phyloP scores from a whole-genome alignment of 768 basidiomycete genomes.

The Termitomyces sp. region DNA sequence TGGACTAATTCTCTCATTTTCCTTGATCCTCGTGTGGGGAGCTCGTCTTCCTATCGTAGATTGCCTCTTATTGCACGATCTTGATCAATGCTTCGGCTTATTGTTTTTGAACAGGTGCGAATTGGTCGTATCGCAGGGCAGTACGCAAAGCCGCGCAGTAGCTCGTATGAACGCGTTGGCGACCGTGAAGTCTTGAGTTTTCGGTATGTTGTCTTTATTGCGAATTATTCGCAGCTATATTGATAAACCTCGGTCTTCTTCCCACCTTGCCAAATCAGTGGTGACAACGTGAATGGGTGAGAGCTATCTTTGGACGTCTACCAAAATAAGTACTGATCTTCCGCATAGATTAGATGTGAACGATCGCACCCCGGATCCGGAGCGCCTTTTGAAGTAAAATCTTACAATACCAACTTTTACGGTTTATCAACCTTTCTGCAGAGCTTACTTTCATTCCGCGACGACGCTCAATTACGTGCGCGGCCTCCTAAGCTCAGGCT shows the following conservation, averaged over 20 bases:
- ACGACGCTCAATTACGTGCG: slow-evolving; percentile 93
- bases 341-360: slow-evolving; percentile 54
- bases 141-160: slow-evolving; percentile 93
- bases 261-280: slow-evolving; percentile 45
- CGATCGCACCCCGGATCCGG: slow-evolving; percentile 87
- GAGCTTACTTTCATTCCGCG: slow-evolving; percentile 95
- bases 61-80: slow-evolving; percentile 7
- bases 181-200: slow-evolving; percentile 82
- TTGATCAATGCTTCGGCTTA: background rate
- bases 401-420: background rate
- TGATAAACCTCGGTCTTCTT: background rate
- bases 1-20: slow-evolving; percentile 91
- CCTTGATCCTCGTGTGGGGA: slow-evolving; percentile 92
- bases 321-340: background rate
- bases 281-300: slow-evolving; percentile 94
- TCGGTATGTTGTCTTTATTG: slow-evolving; percentile 47
- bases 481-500: slow-evolving; percentile 84
- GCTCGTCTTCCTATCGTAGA: slow-evolving; percentile 88
- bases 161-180: slow-evolving; percentile 72
- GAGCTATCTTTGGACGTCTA: slow-evolving; percentile 12
- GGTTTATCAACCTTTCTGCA: slow-evolving; percentile 22
- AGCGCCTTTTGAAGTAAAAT: slow-evolving; percentile 75
- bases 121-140: slow-evolving; percentile 94
- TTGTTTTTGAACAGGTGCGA: slow-evolving; percentile 47
- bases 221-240: too few relatives aligned